Base-by-base conservation (phyloP, 164 flowering plant genomes). In the Dillenia suffruticosa region DNA sequence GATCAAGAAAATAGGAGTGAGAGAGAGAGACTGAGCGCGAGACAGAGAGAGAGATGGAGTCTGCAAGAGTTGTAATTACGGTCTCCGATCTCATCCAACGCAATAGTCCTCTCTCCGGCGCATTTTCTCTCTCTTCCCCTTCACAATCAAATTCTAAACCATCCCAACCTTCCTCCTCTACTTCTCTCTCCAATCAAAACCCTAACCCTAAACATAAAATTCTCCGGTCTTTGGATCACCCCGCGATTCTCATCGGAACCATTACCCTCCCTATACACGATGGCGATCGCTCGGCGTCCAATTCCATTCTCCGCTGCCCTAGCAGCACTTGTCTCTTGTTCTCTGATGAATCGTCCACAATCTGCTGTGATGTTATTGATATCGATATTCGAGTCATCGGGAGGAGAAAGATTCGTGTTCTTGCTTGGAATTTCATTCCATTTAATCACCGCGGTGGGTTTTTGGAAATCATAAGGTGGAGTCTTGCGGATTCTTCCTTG, bases 391-490 rank as follows among this genome's bases (percentile, higher is more conserved):
- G 62, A 13, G 49, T 77, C 0, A 60, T 94, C 8, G 82, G 84
- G 3, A 76, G 68, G 67, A 67, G 13, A 50, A 54, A 59, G 59
- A 79, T 94, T 58, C 68, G 48, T 9, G 88, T 89, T 22, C 69
- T 72, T 16, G 73, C 90, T 19, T 94, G 97, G 97, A 94, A 90
- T 72, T 94, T 81, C 64, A 77, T 93, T 72, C 98, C 94, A 3
- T 63, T 79, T 8, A 79, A 71, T 46, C 54, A 61, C 22, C 55
- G 65, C 0, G 73, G 82, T 13, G 94, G 90, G 13, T 74, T 83
- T 54, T 67, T 90, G 75, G 98, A 93, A 79, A 87, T 93, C 12
- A 81, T 89, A 54, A 68, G 68, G 14, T 93, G 98, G 98, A 62
- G 63, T 3, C 67, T 77, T 51, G 45, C 55, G 0, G 81, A 75